These are phyloP conservation scores for Stevia rebaudiana DNA, from an alignment of 140 eudicot species.

Conservation along the genomic window DNA sequence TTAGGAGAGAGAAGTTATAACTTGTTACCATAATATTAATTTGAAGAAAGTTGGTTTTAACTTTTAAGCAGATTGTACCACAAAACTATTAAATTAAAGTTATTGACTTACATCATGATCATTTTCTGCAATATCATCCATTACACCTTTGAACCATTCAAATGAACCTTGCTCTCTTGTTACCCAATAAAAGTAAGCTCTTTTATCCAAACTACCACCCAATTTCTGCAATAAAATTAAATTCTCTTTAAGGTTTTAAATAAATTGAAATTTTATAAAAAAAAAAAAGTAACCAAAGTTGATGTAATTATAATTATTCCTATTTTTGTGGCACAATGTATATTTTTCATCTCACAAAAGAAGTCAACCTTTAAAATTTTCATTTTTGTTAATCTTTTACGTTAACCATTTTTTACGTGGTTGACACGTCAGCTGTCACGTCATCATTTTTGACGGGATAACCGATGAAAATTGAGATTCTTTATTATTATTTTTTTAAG, in stretches of 20 bases:
- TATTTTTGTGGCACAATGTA: background rate
- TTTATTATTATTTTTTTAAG: background rate
- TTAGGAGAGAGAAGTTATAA: background rate
- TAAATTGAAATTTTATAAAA: background rate
- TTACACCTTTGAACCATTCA: slow-evolving; percentile 97
- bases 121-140: slow-evolving; percentile 87
- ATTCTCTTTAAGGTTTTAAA: background rate
- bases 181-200: slow-evolving; percentile 95
- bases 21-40: background rate
- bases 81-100: background rate
- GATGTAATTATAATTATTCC: background rate
- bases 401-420: background rate
- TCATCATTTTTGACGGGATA: background rate
- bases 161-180: slow-evolving; percentile 96
- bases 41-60: background rate
- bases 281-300: background rate
- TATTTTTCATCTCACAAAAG: background rate
- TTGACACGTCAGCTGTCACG: background rate
- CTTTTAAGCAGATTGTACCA: background rate
- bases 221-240: slow-evolving; percentile 32
- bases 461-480: background rate
- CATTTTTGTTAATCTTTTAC: too few species aligned
- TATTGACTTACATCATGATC: slow-evolving; percentile 55
- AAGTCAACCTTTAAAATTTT: background rate
- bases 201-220: slow-evolving; percentile 38